Evolutionary conservation across 495 filamentous ascomycete genomes (phyloP).

Genomic region (Hypomontagnella submonticulosa): DNA sequence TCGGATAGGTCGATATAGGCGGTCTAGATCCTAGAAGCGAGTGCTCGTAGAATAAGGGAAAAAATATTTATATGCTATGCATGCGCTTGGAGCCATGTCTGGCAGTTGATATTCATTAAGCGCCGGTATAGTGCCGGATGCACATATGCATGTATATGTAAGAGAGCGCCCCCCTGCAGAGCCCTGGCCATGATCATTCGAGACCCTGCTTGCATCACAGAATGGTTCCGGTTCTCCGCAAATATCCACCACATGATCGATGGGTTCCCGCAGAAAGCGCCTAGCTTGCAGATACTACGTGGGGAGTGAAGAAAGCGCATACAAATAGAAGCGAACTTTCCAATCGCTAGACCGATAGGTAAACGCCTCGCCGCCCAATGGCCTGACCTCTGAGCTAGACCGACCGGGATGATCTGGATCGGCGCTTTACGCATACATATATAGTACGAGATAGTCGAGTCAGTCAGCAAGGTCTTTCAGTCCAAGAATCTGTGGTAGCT

Average conservation of each 20-base stretch:
- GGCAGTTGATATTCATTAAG: slow-evolving; percentile 25
- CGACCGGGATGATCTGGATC: slow-evolving; percentile 24
- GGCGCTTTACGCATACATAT: not conserved
- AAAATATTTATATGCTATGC: slow-evolving; percentile 13
- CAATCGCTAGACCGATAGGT: slow-evolving; percentile 11
- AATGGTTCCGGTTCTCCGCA: slow-evolving; percentile 38
- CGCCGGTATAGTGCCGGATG: slow-evolving; percentile 15
- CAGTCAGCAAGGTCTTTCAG: too few relatives aligned
- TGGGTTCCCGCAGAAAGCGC: slow-evolving; percentile 42
- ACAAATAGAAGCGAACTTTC: slow-evolving; percentile 17
- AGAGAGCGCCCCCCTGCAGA: slow-evolving; percentile 19
- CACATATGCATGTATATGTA: slow-evolving; percentile 13
- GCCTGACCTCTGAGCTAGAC: slow-evolving; percentile 1
- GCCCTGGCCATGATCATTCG: slow-evolving; percentile 34
- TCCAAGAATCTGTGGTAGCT: not conserved
- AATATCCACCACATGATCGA: slow-evolving; percentile 43
- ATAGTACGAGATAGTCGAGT: too few relatives aligned
- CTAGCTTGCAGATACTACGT: slow-evolving; percentile 24
- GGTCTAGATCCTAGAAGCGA: slow-evolving; percentile 32
- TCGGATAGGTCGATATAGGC: slow-evolving; percentile 32
- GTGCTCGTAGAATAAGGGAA: not conserved
- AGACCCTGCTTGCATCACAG: slow-evolving; percentile 43
- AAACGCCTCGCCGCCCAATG: slow-evolving; percentile 18
- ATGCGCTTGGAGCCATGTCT: slow-evolving; percentile 19
- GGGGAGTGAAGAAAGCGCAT: slow-evolving; percentile 6